These are phyloP conservation scores for Yamadazyma dendronema DNA, from an alignment of 1,139 yeast species.

Conservation along the genomic window DNA sequence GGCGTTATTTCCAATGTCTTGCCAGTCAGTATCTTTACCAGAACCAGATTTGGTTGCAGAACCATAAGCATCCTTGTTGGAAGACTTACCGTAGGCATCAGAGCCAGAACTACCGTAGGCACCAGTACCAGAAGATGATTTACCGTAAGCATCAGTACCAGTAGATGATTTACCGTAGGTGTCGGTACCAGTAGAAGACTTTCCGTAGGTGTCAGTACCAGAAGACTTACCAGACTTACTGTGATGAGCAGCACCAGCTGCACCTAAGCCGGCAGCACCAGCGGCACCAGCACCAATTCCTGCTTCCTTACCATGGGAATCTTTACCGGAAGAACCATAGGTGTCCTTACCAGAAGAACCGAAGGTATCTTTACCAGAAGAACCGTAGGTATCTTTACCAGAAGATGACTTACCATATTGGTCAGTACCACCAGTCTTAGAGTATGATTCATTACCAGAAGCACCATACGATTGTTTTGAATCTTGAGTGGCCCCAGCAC, in stretches of 20 bases:
- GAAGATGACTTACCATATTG: constrained; percentile 1
- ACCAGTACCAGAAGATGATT: background rate
- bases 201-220: background rate
- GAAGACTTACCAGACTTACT: background rate
- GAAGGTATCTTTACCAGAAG: constrained; percentile 3
- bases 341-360: constrained; percentile 14
- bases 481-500: background rate
- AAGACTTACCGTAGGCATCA: background rate
- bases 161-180: constrained; percentile 2
- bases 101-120: background rate
- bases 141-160: constrained; percentile 5
- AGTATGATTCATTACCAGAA: constrained; percentile 17
- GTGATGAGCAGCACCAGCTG: constrained; percentile 6
- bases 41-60: constrained; percentile 5
- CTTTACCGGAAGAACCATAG: constrained; percentile 8
- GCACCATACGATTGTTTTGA: constrained; percentile 7
- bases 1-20: constrained; percentile 12
- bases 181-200: constrained; percentile 1
- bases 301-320: constrained; percentile 4
- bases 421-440: constrained; percentile 10
- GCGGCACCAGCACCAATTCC: constrained; percentile 11
- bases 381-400: constrained; percentile 4
- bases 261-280: constrained; percentile 14
- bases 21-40: constrained; percentile 9
- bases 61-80: constrained; percentile 8